Evolutionary conservation across 2,329 filamentous ascomycete species (phyloP).

Genomic region (Microdochium nivale): DNA sequence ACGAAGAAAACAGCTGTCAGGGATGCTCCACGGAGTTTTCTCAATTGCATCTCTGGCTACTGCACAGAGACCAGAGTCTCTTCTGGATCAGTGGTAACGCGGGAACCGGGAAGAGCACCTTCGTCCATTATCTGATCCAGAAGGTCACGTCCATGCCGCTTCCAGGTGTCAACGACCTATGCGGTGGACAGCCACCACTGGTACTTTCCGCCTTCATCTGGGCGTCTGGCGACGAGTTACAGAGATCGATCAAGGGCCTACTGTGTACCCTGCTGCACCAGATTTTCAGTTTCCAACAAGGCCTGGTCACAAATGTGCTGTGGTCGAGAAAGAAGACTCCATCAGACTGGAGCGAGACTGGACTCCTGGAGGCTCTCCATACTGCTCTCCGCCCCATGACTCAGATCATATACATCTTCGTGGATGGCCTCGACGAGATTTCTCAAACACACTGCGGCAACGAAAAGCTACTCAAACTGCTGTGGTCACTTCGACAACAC

Average conservation of each 20-base stretch:
- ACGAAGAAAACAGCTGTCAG: not conserved
- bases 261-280: not conserved
- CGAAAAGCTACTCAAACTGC: not conserved
- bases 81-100: not conserved
- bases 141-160: not conserved
- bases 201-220: not conserved
- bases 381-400: not conserved
- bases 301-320: not conserved
- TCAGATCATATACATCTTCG: not conserved
- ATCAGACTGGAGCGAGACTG: not conserved
- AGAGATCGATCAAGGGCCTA: not conserved
- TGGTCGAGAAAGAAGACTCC: not conserved
- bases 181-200: not conserved
- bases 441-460: not conserved
- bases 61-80: not conserved
- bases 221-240: not conserved
- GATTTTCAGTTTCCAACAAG: not conserved
- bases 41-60: not conserved
- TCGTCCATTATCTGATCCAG: not conserved
- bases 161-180: not conserved
- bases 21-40: not conserved
- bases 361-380: not conserved
- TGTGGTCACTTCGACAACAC: not conserved
- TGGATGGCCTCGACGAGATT: not conserved
- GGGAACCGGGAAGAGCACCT: not conserved